Evolutionary conservation across 2,329 filamentous ascomycete species (phyloP), one percentile per base, ranked within the genome.

Genomic region (Xylariaceae sp.): DNA sequence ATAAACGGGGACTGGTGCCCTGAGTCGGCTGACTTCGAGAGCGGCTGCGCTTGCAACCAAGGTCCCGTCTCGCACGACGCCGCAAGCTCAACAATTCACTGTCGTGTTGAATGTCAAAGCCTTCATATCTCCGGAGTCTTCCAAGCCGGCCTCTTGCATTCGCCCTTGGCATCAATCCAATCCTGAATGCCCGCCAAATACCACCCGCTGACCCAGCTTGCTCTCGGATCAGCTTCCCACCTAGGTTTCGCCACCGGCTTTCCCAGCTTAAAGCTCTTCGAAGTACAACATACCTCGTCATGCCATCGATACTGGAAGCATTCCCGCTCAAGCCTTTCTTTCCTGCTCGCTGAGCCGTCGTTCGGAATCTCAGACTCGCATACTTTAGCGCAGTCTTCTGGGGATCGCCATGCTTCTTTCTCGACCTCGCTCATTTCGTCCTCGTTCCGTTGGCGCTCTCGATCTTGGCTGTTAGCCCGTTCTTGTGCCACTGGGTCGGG

Each of bases 261-360:
- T 31, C 75, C 75, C 3, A 76, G 65, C 61, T 73, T 74, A 64
- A 78, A 76, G 59, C 71, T 74, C 54, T 64, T 69, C 51, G 70
- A 60, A 1, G 72, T 73, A 59, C 74, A 76, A 65, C 75, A 78
- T 6, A 70, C 66, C 37, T 74, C 73, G 9, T 74, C 66, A 57
- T 74, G 70, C 65, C 72, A 77, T 5, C 72, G 70, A 68, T 75
- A 77, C 60, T 77, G 75, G 67, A 77, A 78, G 60, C 75, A 78
- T 2, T 60, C 59, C 6, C 67, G 66, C 30, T 65, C 68, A 19
- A 70, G 68, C 46, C 68, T 65, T 39, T 66, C 64, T 56, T 70
- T 67, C 47, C 67, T 60, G n/a, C 59, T 27, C 8, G 30, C 27
- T 0, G 56, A 37, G 29, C 69, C 69, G 5, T 70, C 66, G 7